Base-by-base conservation (phyloP, 1,284 basidiomycete genomes). In the Ganoderma meredithae region DNA sequence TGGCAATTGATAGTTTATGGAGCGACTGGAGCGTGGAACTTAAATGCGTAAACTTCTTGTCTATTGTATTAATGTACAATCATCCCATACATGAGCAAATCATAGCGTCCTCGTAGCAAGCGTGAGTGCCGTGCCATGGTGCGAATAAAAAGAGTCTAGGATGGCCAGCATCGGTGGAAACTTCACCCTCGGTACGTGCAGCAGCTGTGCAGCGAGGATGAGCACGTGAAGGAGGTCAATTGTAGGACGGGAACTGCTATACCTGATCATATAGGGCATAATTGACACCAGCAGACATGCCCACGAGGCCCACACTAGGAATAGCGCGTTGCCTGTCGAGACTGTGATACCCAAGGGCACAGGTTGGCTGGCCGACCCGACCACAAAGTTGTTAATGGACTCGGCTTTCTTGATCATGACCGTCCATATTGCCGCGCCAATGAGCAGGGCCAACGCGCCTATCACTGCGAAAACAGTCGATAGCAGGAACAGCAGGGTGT, bases 371-470 rank as follows among this genome's bases (percentile, higher is more conserved):
- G 81, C 75, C 25, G 79, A 75, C 3, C 81, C 79, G 49, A 90
- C 80, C 47, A 85, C 72, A 66, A 86, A 73, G 43, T 80, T 76
- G 76, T 93, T 93, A 68, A 94, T 82, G 39, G 79, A 80, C 73
- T 89, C 81, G 3, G 85, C 81, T 76, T 89, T 91, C 73, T 88
- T 86, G 56, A 95, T 84, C 62, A 93, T 83, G 60, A 88, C 86
- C 3, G 93, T 94, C 91, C 92, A 95, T 68, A 94, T 88, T 49
- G 87, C 84, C 15, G 88, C 88, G 22, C 88, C 91, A 47, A 92
- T 86, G 61, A 95, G 83, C 60, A 93, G 76, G 66, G 92, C 83
- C 25, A 91, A 67, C 62, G 86, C 86, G 39, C 89, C 88, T 39
- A 90, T 71, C 64, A 90, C 79, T 33, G 90, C 85, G 73, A 90